Conservation (phyloP, 148 eudicot species). For the Gaultheria prostrata region DNA sequence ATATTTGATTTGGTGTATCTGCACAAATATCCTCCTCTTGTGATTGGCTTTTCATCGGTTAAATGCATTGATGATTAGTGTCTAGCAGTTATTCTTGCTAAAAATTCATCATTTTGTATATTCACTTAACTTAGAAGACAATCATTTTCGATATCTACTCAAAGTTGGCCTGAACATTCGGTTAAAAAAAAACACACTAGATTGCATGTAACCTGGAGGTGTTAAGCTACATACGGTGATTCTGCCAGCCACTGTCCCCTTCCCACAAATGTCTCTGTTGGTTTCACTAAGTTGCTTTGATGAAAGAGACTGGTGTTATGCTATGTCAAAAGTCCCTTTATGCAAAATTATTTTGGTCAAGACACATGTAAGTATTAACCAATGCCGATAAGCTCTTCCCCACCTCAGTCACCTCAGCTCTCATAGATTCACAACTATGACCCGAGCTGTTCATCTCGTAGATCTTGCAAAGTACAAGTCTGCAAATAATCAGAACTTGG, state of each 20-base stretch:
- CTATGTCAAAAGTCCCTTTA: not conserved
- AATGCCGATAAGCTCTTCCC: not conserved
- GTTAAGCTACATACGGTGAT: too few relatives aligned
- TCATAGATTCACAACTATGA: not conserved
- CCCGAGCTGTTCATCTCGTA: not conserved
- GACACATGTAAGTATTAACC: too few relatives aligned
- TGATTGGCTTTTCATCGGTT: not conserved
- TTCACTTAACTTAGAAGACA: not conserved
- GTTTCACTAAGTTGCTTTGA: not conserved
- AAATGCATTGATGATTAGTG: not conserved
- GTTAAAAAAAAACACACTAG: too few relatives aligned
- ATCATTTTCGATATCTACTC: too few relatives aligned
- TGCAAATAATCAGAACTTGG: not conserved
- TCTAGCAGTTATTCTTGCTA: not conserved
- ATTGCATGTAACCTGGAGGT: too few relatives aligned
- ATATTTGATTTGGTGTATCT: not conserved
- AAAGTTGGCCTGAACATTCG: too few relatives aligned
- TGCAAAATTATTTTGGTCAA: too few relatives aligned
- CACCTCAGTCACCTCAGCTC: not conserved
- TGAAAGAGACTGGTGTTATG: not conserved
- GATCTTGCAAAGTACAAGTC: not conserved
- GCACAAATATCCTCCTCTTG: not conserved
- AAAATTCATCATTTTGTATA: not conserved
- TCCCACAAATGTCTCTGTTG: not conserved
- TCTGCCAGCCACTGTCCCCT: too few relatives aligned